A percentile compares a stretch with the other conserved stretches of the same genome.
phyloP scores from a whole-genome alignment of 2,329 filamentous ascomycete genomes.

The Aspergillus fijiensis region DNA sequence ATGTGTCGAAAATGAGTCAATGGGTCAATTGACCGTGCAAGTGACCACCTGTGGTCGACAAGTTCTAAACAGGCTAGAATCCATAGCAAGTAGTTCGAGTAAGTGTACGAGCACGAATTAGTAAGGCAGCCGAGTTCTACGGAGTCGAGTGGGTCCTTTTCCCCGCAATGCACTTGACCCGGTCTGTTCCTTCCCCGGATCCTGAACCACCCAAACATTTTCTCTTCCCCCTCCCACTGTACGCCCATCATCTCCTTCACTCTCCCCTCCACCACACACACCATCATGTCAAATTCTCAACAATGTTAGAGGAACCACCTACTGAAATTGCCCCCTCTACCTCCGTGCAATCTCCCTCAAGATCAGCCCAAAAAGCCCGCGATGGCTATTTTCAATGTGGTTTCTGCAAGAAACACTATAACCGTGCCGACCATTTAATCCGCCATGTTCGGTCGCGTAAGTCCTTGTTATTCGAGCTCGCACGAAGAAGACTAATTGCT shows the following conservation, averaged over 20 bases:
- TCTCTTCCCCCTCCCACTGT: neutral
- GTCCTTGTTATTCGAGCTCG: neutral
- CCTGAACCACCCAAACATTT: neutral
- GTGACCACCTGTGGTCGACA: too few relatives aligned
- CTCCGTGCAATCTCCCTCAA: slow-evolving; percentile 9
- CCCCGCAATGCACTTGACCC: slow-evolving; percentile 3
- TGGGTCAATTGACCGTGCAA: too few relatives aligned
- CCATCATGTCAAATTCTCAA: neutral
- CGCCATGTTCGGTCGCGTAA: slow-evolving; percentile 54
- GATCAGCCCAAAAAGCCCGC: slow-evolving; percentile 16
- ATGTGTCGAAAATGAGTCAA: too few relatives aligned
- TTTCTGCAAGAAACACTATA: slow-evolving; percentile 54
- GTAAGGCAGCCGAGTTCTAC: too few relatives aligned
- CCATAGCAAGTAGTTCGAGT: too few relatives aligned
- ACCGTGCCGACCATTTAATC: slow-evolving; percentile 53
- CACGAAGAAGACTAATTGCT: neutral
- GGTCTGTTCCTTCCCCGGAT: neutral
- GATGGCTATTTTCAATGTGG: slow-evolving; percentile 49
- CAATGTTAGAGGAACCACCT: slow-evolving; percentile 17
- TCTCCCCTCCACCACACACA: neutral
- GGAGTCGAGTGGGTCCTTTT: neutral
- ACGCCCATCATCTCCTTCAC: neutral
- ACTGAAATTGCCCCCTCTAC: neutral
- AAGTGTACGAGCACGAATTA: too few relatives aligned
- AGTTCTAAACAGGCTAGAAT: too few relatives aligned